A percentile compares a stretch with the other conserved stretches of the same genome.
phyloP scores from a whole-genome alignment of 2,329 filamentous ascomycete species.

The Cryphonectria carpinicola region DNA sequence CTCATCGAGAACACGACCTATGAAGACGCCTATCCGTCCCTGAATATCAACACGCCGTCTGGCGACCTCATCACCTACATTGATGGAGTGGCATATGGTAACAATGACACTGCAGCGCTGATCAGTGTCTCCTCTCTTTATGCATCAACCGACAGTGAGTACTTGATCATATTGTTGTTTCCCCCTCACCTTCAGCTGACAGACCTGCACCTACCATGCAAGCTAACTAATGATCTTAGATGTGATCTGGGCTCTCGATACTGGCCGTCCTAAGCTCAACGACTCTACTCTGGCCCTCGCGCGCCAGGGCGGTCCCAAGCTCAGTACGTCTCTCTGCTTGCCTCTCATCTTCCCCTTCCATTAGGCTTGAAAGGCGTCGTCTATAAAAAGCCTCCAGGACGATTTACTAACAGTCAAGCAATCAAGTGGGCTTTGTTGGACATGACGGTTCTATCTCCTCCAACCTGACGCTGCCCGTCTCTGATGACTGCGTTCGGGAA shows the following conservation, averaged over 20 bases:
- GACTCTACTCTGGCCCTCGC: constrained; percentile 12
- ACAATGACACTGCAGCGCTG: neutral
- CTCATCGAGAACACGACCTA: constrained; percentile 10
- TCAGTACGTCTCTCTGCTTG: neutral
- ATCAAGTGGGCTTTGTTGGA: constrained; percentile 11
- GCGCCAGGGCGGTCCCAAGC: constrained; percentile 10
- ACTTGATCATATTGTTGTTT: neutral
- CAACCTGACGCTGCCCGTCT: constrained; percentile 9
- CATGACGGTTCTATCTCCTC: constrained; percentile 12
- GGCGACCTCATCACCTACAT: constrained; percentile 7
- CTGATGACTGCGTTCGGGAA: constrained; percentile 5
- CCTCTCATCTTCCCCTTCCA: neutral
- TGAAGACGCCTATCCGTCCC: constrained; percentile 1
- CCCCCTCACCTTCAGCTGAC: no score
- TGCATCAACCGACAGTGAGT: constrained; percentile 5
- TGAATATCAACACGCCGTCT: constrained; percentile 2
- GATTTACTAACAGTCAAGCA: neutral
- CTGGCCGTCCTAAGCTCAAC: constrained; percentile 11
- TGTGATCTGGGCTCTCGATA: constrained; percentile 11
- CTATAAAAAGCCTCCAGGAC: neutral
- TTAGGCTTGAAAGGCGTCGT: neutral
- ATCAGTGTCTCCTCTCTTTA: constrained; percentile 8
- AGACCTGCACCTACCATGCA: no score
- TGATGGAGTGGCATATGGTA: constrained; percentile 8
- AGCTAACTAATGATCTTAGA: neutral